Evolutionary conservation across 176 grass and related monocot genomes (phyloP), one percentile per base, ranked within the genome.

Genomic region (Stipa capillata): DNA sequence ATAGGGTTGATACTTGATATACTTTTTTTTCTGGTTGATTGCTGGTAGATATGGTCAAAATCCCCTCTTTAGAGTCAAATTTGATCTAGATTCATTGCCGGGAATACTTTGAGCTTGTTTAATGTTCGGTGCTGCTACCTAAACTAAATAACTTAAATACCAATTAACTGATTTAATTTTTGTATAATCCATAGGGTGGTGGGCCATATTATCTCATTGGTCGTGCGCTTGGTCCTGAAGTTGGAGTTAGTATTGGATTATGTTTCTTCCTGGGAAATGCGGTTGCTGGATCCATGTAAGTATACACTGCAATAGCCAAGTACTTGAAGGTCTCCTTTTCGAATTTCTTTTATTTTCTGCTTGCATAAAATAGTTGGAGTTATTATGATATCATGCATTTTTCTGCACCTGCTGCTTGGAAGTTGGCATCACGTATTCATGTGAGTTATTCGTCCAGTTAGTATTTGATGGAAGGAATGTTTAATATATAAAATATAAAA

Each of bases 151-250:
- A 69, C 42, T 35, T 73, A 34, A 84, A 65, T 17, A 23, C 40
- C 1, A 34, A 39, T 34, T 47, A 50, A 44, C 33, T 80, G 41
- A 85, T 51, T 15, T 76, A 6, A 44, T 62, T 76, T 84, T 74
- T 44, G 13, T 76, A 47, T 85, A 62, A 21, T 67, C 35, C 77
- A 79, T 89, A 99, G 96, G 96, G 96, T 32, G 96, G 96, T 59
- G 96, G 96, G 11, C 96, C 96, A 39, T 99, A 99, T 86, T 99
- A 99, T 91, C 96, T 99, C 47, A 99, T 99, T 78, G 96, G 96
- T 43, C 87, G 96, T 39, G 92, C 96, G 60, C 90, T 99, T 68
- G 96, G 96, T 65, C 96, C 96, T 83, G 96, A 99, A 95, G 96
- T 99, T 87, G 96, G 96, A 93, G 96, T 99, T 74, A 99, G 96